A percentile compares a stretch with the other conserved stretches of the same genome.
Conservation (phyloP, 345 rosid species). For the Citrus inodora region DNA sequence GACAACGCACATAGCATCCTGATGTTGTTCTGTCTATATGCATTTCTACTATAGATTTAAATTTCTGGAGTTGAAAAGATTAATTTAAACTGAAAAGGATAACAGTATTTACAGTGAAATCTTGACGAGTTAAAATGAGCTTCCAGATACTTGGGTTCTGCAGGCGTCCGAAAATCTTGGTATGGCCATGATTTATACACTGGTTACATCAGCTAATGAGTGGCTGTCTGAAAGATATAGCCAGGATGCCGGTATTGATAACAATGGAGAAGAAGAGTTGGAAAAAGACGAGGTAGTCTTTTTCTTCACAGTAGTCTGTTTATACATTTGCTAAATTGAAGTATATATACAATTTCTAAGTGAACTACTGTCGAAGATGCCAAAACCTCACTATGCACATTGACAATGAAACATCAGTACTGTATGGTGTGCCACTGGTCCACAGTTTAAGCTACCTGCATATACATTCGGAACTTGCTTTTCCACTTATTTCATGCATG, state of each 20-base stretch:
- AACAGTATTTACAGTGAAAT: neutral
- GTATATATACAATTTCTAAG: neutral
- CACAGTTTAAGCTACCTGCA: neutral
- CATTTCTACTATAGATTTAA: neutral
- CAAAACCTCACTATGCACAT: neutral
- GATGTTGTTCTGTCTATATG: neutral
- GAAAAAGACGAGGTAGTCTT: slow-evolving; percentile 75
- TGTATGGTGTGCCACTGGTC: neutral
- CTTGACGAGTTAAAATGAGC: too few species aligned
- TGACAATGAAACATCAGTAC: too few species aligned
- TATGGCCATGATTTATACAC: slow-evolving; percentile 94
- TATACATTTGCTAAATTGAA: slow-evolving; percentile 3
- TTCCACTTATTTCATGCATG: neutral
- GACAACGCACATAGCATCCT: neutral
- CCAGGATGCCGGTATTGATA: slow-evolving; percentile 44
- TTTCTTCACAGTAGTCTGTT: neutral
- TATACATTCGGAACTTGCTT: neutral
- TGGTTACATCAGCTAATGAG: slow-evolving; percentile 84
- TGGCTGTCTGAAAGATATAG: slow-evolving; percentile 85
- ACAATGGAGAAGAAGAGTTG: slow-evolving; percentile 46
- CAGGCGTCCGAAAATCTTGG: slow-evolving; percentile 96
- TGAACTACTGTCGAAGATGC: neutral
- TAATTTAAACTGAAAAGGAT: neutral
- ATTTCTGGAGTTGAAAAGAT: neutral
- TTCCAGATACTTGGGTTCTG: slow-evolving; percentile 10